Base-by-base conservation (phyloP, 768 basidiomycete genomes). In the Stropharia rugosoannulata region DNA sequence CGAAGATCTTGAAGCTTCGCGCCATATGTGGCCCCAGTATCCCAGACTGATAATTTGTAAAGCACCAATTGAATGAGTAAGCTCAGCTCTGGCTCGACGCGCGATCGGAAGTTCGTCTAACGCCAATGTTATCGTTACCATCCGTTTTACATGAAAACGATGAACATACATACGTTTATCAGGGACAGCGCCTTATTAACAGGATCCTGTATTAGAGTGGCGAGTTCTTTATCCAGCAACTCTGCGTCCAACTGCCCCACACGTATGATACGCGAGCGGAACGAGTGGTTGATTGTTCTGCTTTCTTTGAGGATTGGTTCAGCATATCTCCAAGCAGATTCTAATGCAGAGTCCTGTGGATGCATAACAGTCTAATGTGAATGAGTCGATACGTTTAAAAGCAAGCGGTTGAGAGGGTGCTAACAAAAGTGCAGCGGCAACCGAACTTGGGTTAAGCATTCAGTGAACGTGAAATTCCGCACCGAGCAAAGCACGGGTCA, bases 211-310 rank as follows among this genome's bases (percentile, higher is more conserved):
- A 98, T 78, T 57, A 97, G 73, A 27, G 85, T 80, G 32, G 89
- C 83, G 15, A 98, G 82, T 59, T 97, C 94, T 61, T 87, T 83
- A 73, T 98, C 96, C 46, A 98, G 80, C 19, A 95, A 78, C 62
- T 93, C 89, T 3, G 95, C 85, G 69, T 98, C 96, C 51, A 98
- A 83, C 70, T 96, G 92, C 7, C 90, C 89, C 46, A 98, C 93
- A 42, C 95, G 89, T 22, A 84, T 75, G 29, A 87, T 73, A n/a
- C 87, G 79, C 25, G 78, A 66, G 45, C 58, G 56, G 38, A 27
- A 52, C 22, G 75, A 69, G 13, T 66, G 50, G 8, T 65, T 60
- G 5, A 70, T 57, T 18, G 62, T 63, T 19, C 27, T 72, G 67
- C 48, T 77, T 73, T 39, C 88, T 79, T 10, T 75, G 69, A 19